Percentiles rank a stretch among this genome's conserved stretches.
phyloP scores from a whole-genome alignment of 345 rosid species.

The Populus davidiana region DNA sequence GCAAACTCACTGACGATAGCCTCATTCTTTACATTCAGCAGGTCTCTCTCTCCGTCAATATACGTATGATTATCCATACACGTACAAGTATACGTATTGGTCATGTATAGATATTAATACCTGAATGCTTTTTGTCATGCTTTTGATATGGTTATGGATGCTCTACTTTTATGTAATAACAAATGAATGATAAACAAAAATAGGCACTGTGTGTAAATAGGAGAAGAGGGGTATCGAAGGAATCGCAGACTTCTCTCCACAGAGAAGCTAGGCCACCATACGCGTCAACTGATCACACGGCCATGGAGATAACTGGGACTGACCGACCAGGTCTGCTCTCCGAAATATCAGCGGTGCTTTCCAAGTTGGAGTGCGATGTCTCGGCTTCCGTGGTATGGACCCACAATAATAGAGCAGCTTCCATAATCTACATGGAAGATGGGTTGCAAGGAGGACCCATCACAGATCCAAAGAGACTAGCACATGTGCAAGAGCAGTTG shows the following conservation, averaged over 20 bases:
- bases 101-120: background rate
- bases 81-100: too few species aligned
- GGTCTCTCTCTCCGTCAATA: conserved; percentile 25
- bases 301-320: conserved; percentile 65
- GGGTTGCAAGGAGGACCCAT: conserved; percentile 56
- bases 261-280: conserved; percentile 53
- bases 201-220: conserved; percentile 67
- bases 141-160: background rate
- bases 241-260: conserved; percentile 38
- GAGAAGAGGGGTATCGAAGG: conserved; percentile 43
- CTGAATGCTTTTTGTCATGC: background rate
- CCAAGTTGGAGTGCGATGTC: conserved; percentile 63
- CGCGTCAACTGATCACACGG: conserved; percentile 63
- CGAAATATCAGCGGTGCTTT: conserved; percentile 68
- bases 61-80: too few species aligned
- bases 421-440: conserved; percentile 68
- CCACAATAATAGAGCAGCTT: conserved; percentile 64
- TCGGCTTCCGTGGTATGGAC: conserved; percentile 76
- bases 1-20: conserved; percentile 59
- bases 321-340: conserved; percentile 83
- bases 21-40: conserved; percentile 64
- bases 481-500: conserved; percentile 53
- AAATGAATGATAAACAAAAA: background rate
- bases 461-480: conserved; percentile 35
- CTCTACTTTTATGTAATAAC: background rate